Percentiles rank a stretch among this genome's conserved stretches.
These are phyloP conservation scores for Grosmannia huntii DNA, from an alignment of 2,329 filamentous ascomycete genomes.

Conservation along the genomic window DNA sequence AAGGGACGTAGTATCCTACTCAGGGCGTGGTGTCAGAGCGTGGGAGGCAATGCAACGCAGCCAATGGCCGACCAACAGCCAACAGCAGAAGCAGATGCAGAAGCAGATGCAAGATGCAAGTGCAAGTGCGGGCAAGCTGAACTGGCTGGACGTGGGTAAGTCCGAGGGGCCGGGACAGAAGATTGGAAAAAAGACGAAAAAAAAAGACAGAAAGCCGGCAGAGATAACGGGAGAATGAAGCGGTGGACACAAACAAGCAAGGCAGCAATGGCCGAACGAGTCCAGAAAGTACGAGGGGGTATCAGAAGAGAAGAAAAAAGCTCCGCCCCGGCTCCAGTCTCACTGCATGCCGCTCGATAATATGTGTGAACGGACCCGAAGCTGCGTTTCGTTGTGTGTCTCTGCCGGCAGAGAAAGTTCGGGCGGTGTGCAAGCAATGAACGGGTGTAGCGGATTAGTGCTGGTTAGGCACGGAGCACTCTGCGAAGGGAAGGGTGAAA, in stretches of 20 bases:
- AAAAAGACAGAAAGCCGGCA: neutral
- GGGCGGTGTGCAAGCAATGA: neutral
- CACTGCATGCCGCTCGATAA: constrained; percentile 9
- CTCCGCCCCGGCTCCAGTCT: constrained; percentile 6
- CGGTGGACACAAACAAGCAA: neutral
- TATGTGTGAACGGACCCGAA: constrained; percentile 8
- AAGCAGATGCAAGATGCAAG: neutral
- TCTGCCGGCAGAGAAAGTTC: constrained; percentile 1
- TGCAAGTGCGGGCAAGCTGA: neutral
- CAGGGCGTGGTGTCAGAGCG: neutral
- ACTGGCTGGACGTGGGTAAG: neutral
- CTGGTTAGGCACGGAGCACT: neutral
- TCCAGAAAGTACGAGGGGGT: neutral
- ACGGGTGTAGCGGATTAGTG: too few relatives aligned
- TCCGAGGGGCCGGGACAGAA: neutral
- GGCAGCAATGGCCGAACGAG: neutral
- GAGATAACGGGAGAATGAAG: neutral
- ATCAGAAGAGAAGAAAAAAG: neutral
- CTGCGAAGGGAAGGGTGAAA: neutral
- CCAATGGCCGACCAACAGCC: neutral
- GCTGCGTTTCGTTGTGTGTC: neutral
- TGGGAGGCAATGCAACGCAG: neutral
- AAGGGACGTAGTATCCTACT: neutral
- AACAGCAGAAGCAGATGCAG: neutral
- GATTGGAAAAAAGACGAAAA: neutral